These are phyloP conservation scores for Aspergillus texensis DNA, from an alignment of 2,329 filamentous ascomycete genomes.

Conservation along the genomic window DNA sequence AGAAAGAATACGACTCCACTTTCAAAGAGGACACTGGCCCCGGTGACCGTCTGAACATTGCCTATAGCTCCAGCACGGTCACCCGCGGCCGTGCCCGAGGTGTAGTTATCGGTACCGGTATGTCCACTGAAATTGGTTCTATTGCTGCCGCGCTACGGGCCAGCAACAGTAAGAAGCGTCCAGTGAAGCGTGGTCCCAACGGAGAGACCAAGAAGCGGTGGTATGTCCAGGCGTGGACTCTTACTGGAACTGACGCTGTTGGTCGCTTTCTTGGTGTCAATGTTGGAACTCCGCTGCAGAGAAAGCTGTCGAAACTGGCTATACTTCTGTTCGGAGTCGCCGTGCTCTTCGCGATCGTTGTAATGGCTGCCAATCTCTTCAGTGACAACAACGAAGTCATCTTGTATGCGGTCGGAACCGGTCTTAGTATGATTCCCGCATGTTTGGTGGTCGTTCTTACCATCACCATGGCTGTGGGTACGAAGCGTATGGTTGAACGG, in stretches of 20 bases:
- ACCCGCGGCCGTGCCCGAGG: slow-evolving; percentile 60
- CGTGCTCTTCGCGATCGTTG: slow-evolving; percentile 67
- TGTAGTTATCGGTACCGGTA: slow-evolving; percentile 60
- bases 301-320: slow-evolving; percentile 66
- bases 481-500: slow-evolving; percentile 56
- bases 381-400: slow-evolving; percentile 57
- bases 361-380: slow-evolving; percentile 64
- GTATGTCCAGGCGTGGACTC: slow-evolving; percentile 49
- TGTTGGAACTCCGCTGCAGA: slow-evolving; percentile 67
- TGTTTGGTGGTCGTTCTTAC: slow-evolving; percentile 64
- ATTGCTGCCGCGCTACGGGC: slow-evolving; percentile 64
- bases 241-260: slow-evolving; percentile 57
- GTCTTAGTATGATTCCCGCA: slow-evolving; percentile 61
- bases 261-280: slow-evolving; percentile 66
- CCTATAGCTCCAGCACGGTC: slow-evolving; percentile 60
- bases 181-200: slow-evolving; percentile 51
- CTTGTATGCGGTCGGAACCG: slow-evolving; percentile 62
- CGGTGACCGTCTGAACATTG: slow-evolving; percentile 61
- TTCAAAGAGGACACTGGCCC: slow-evolving; percentile 56
- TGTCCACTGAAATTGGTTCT: slow-evolving; percentile 63
- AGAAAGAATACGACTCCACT: slow-evolving; percentile 48
- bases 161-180: slow-evolving; percentile 53
- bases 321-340: slow-evolving; percentile 66
- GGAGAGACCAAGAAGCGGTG: slow-evolving; percentile 52
- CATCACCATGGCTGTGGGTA: slow-evolving; percentile 65